phyloP scores from a whole-genome alignment of 1,284 basidiomycete species.

The Violaceomyces palustris region DNA sequence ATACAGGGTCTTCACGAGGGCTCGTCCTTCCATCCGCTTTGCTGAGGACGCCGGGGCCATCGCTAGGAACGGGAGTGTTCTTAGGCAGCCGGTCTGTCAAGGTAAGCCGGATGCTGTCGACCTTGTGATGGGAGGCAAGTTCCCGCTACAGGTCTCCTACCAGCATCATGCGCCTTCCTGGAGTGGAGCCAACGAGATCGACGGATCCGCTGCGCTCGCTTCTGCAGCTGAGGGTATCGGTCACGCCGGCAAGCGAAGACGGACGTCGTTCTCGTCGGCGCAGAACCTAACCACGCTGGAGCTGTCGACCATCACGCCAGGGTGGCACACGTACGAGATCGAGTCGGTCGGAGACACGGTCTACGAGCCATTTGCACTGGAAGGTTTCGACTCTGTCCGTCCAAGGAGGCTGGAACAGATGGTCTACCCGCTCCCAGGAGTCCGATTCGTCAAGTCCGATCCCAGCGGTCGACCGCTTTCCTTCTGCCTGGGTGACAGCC shows the following conservation, averaged over 20 bases:
- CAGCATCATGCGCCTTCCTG: conserved; percentile 20
- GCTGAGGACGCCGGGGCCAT: conserved; percentile 20
- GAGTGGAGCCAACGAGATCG: conserved; percentile 12
- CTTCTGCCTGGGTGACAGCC: conserved; percentile 59
- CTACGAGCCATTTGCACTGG: conserved; percentile 58
- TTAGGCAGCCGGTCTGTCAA: conserved; percentile 73
- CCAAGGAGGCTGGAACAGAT: conserved; percentile 36
- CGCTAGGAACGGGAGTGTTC: conserved; percentile 41
- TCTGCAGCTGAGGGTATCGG: conserved; percentile 37
- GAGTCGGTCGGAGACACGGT: conserved; percentile 78
- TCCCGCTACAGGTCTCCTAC: conserved; percentile 29
- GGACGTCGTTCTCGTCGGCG: conserved; percentile 70
- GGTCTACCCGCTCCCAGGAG: conserved; percentile 35
- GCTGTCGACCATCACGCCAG: conserved; percentile 71
- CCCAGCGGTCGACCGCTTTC: conserved; percentile 59
- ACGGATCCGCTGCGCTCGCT: conserved; percentile 20
- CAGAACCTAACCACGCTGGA: conserved; percentile 76
- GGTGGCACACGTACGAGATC: conserved; percentile 81
- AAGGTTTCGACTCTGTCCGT: conserved; percentile 58
- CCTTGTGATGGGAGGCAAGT: conserved; percentile 68
- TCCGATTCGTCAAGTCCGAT: conserved; percentile 9
- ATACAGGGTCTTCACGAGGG: conserved; percentile 70
- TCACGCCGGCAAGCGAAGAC: conserved; percentile 16
- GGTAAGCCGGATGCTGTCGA: conserved; percentile 73
- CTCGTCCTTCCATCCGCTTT: conserved; percentile 60